These are phyloP conservation scores for Pichia californica DNA, from an alignment of 805 yeast genomes.

Conservation along the genomic window DNA sequence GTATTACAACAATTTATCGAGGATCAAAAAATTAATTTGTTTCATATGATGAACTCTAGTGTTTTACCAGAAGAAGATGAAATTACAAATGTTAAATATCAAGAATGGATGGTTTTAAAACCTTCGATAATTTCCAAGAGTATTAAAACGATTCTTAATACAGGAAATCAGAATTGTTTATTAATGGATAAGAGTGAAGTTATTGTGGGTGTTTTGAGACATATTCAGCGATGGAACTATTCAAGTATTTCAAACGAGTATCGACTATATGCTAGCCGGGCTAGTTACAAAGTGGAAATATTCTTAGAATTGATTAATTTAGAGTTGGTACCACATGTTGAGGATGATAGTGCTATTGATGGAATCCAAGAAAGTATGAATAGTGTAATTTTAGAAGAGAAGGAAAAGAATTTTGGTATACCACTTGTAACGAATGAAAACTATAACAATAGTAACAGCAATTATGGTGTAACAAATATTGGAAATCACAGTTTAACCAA, in stretches of 20 bases:
- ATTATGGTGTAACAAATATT: conserved; percentile 38
- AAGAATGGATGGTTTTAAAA: conserved; percentile 72
- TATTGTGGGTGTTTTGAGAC: conserved; percentile 72
- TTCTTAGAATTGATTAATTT: conserved; percentile 69
- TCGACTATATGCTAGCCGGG: conserved; percentile 61
- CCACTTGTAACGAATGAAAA: too few species aligned
- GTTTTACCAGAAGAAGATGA: conserved; percentile 23
- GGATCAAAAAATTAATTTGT: conserved; percentile 46
- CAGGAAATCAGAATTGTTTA: conserved; percentile 58
- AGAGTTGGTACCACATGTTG: conserved; percentile 39
- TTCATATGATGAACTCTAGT: conserved; percentile 31
- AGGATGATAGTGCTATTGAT: too few species aligned
- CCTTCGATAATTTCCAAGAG: conserved; percentile 58
- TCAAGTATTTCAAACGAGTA: conserved; percentile 82
- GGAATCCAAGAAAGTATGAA: too few species aligned
- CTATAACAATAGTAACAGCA: too few species aligned
- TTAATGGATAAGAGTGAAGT: conserved; percentile 77
- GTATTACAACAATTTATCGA: conserved; percentile 60
- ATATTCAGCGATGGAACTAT: conserved; percentile 83
- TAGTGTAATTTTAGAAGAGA: too few species aligned
- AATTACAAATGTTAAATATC: conserved; percentile 18
- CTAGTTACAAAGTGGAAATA: conserved; percentile 75
- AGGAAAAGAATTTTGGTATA: too few species aligned
- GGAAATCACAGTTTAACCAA: conserved; percentile 5
- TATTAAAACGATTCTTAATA: conserved; percentile 58